Evolutionary conservation across 306 rosid genomes (phyloP), one percentile per base, ranked within the genome.

Genomic region (Dalbergia cultrata): DNA sequence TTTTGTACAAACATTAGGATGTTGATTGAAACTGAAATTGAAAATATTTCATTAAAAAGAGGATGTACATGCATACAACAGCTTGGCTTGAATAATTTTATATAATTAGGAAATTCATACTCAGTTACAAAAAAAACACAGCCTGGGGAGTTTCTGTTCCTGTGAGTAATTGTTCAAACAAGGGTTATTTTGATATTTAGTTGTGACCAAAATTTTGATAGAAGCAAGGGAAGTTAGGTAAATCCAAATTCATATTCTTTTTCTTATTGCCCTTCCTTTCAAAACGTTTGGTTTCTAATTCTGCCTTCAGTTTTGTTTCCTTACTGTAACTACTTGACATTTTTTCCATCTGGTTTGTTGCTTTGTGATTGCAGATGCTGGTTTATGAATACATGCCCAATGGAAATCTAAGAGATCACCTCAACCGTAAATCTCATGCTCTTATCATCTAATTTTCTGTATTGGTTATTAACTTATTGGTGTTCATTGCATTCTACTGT

Each of bases 361-460:
- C 79, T 65, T 77, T 83, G 54, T 89, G 67, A 35, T 35, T 86
- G 92, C 92, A 95, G 99, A 95, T 93, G 98, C 83, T 95, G 92
- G 90, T 89, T 57, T 95, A 95, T 72, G 97, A 95, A 82, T 91
- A 84, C 56, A 95, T 95, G 96, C 70, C 97, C 52, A 92, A 90
- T 75, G 94, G 97, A 79, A 88, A 94, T 4, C 83, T 95, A 78
- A 87, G 91, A 88, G 97, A 95, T 86, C 92, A 90, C 84, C 89
- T 95, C 67, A 82, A 93, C 2, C 97, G 99, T 96, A 93, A 57
- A 66, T 31, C 66, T 56, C 43, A 12, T 62, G 66, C 67, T 69
- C 53, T 50, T 64, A 60, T 67, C 37, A 37, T 69, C 47, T 61
- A 49, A 2, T 80, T 77, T 75, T 9, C 61, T 35, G 9, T 52